Percentiles rank a stretch among this genome's conserved stretches.
Conservation (phyloP, 2,329 filamentous ascomycete species). For the Ceratocystis eucalypticola region DNA sequence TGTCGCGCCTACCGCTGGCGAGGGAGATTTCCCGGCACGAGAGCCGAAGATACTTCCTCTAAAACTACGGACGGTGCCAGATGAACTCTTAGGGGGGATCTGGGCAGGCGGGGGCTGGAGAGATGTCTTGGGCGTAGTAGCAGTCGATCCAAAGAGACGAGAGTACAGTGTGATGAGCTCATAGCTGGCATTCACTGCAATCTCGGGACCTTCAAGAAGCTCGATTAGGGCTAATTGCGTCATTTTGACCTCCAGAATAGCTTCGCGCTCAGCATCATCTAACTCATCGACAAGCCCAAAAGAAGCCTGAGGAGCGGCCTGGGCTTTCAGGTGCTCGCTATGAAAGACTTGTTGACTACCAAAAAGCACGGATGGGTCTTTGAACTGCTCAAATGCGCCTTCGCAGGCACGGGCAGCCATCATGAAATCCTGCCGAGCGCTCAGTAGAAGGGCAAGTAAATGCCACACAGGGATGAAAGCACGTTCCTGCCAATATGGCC, state of each 20-base stretch:
- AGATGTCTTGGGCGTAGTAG: conserved; percentile 5
- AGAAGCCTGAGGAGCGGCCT: conserved; percentile 23
- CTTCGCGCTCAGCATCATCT: conserved; percentile 71
- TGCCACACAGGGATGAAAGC: conserved; percentile 76
- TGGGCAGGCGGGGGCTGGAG: conserved; percentile 10
- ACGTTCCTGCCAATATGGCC: conserved; percentile 48
- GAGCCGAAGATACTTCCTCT: conserved; percentile 68
- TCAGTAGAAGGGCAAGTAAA: conserved; percentile 71
- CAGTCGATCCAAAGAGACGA: conserved; percentile 52
- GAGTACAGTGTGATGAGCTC: conserved; percentile 74
- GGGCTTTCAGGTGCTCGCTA: conserved; percentile 53
- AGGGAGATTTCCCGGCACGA: conserved; percentile 10
- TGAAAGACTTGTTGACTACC: conserved; percentile 45
- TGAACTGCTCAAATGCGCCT: conserved; percentile 82
- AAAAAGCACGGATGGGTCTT: conserved; percentile 55
- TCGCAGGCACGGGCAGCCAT: conserved; percentile 75
- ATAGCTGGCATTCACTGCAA: conserved; percentile 76
- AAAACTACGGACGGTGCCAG: conserved; percentile 56
- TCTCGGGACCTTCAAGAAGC: conserved; percentile 65
- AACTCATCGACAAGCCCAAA: conserved; percentile 55
- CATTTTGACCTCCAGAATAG: conserved; percentile 88
- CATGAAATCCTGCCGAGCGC: conserved; percentile 70
- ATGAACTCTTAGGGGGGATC: conserved; percentile 47
- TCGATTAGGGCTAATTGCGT: conserved; percentile 80
- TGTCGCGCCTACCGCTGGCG: conserved; percentile 10